Evolutionary conservation across 1,284 basidiomycete genomes (phyloP).

Genomic region (Pulchroboletus neoregius): DNA sequence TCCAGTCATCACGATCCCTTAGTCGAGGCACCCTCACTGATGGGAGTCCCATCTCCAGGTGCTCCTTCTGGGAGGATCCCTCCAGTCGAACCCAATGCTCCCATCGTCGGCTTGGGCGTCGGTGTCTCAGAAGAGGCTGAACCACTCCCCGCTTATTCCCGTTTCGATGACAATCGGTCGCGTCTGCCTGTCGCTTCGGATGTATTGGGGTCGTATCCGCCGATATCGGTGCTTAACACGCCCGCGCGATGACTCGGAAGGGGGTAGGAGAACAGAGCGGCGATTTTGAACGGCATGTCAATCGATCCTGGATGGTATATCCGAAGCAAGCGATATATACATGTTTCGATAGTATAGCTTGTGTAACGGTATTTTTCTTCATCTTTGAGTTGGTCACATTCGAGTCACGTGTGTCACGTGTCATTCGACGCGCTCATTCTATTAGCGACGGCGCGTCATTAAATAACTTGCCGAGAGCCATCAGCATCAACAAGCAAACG

Average conservation of each 20-base stretch:
- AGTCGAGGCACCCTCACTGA: slow-evolving; percentile 8
- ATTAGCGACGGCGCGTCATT: not conserved
- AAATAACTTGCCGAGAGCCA: not conserved
- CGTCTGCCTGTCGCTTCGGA: slow-evolving; percentile 9
- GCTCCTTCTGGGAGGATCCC: slow-evolving; percentile 2
- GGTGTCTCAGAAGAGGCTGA: slow-evolving; percentile 2
- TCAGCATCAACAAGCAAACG: no score
- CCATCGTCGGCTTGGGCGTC: slow-evolving; percentile 2
- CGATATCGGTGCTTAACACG: slow-evolving; percentile 9
- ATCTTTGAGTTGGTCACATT: no score
- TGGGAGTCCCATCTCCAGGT: slow-evolving; percentile 8
- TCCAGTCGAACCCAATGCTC: slow-evolving; percentile 1
- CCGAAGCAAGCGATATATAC: no score
- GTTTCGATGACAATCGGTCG: slow-evolving; percentile 14
- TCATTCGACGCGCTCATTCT: slow-evolving; percentile 8
- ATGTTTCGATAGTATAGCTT: no score
- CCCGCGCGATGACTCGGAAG: not conserved
- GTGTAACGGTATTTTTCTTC: no score
- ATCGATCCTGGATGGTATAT: no score
- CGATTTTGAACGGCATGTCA: not conserved
- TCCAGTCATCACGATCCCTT: slow-evolving; percentile 1
- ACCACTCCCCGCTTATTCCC: slow-evolving; percentile 21
- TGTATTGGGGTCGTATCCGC: slow-evolving; percentile 25
- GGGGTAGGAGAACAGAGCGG: not conserved
- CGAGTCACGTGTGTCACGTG: slow-evolving; percentile 26